Evolutionary conservation across 108 stramenopile species (phyloP).

Genomic region (Licmophora abbreviata): DNA sequence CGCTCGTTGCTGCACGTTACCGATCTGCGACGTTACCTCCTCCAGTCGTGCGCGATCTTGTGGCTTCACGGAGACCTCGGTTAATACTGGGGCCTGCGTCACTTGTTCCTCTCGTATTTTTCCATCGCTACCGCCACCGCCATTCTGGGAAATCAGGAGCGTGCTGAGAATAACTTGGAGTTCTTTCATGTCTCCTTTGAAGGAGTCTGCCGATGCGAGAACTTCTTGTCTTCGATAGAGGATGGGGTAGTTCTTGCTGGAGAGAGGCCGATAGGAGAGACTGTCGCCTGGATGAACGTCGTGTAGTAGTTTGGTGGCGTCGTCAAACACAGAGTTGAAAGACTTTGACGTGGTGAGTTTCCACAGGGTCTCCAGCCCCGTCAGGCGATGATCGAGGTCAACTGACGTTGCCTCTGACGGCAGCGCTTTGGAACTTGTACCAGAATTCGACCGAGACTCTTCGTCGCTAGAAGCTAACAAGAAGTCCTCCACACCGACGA

Average conservation of each 20-base stretch:
- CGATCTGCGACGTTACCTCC: no score
- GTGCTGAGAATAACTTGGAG: conserved; percentile 49
- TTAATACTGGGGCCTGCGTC: conserved; percentile 59
- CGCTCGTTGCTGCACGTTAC: no score
- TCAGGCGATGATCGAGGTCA: background rate
- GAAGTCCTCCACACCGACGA: no score
- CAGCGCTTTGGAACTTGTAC: no score
- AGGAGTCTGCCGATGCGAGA: conserved; percentile 38
- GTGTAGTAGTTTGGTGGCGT: conserved; percentile 14
- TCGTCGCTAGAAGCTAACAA: no score
- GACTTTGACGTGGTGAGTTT: background rate
- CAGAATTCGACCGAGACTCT: no score
- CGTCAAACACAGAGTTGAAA: background rate
- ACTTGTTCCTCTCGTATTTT: no score
- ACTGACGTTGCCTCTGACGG: no score
- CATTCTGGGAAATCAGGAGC: conserved; percentile 5
- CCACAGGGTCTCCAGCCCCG: background rate
- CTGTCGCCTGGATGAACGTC: conserved; percentile 40
- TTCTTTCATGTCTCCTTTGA: conserved; percentile 42
- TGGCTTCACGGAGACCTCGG: conserved; percentile 22
- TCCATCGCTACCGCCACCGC: conserved; percentile 14
- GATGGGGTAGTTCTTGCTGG: conserved; percentile 27
- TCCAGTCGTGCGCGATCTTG: conserved; percentile 44
- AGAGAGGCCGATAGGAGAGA: conserved; percentile 6
- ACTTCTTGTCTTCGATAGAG: conserved; percentile 58